Percentiles rank a stretch among this genome's conserved stretches.
Conservation (phyloP, 106 monocot genomes). For the Phalaenopsis aphrodite region DNA sequence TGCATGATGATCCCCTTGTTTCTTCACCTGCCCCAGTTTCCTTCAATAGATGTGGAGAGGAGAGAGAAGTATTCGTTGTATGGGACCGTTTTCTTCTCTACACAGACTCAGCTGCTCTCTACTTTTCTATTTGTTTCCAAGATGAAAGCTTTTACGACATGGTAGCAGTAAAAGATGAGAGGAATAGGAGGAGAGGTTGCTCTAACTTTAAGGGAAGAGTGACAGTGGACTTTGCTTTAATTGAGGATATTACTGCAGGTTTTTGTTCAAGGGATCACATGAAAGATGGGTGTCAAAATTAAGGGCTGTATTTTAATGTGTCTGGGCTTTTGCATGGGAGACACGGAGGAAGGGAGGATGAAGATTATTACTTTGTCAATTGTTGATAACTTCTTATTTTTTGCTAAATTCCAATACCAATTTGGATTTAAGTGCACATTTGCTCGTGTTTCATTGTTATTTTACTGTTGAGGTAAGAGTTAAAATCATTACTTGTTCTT, state of each 20-base stretch:
- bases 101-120: background rate
- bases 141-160: background rate
- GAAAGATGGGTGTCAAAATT: background rate
- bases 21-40: conserved; percentile 7
- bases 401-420: too few relatives aligned
- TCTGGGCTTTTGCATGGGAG: background rate
- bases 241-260: background rate
- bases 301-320: background rate
- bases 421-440: too few relatives aligned
- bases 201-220: too few relatives aligned
- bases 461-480: too few relatives aligned
- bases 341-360: too few relatives aligned
- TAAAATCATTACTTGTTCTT: too few relatives aligned
- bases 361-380: too few relatives aligned
- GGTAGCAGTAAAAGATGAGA: background rate
- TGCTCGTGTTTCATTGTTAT: too few relatives aligned
- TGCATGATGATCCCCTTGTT: conserved; percentile 15
- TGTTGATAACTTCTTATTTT: too few relatives aligned
- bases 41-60: conserved; percentile 5
- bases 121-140: background rate
- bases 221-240: background rate
- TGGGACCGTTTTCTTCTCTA: background rate
- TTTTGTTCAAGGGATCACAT: background rate
- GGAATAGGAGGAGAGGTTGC: background rate
- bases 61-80: background rate